A percentile compares a stretch with the other conserved stretches of the same genome.
Evolutionary conservation across 2,329 filamentous ascomycete species (phyloP).

Genomic region (Xylaria polymorpha): DNA sequence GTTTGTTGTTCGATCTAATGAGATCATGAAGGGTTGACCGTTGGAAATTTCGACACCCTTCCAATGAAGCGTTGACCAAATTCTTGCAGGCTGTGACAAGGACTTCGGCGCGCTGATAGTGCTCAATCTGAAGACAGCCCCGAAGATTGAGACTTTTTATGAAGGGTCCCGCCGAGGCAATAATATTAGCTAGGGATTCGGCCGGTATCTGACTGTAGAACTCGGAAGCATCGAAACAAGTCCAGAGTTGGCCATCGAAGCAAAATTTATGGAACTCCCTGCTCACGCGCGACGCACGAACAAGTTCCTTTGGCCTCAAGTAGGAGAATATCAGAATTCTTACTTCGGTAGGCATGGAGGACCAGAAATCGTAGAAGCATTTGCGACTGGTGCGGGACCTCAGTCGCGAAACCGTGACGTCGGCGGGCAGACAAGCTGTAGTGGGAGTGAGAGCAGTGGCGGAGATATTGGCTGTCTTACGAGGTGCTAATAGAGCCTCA

Average conservation of each 20-base stretch:
- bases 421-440: conserved; percentile 72
- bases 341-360: conserved; percentile 82
- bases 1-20: conserved; percentile 75
- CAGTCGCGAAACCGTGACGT: conserved; percentile 62
- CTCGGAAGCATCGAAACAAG: conserved; percentile 81
- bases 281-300: conserved; percentile 80
- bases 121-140: conserved; percentile 88
- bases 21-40: conserved; percentile 82
- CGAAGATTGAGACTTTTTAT: conserved; percentile 89
- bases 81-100: conserved; percentile 89
- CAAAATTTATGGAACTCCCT: conserved; percentile 84
- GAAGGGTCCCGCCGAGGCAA: conserved; percentile 87
- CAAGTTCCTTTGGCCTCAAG: conserved; percentile 81
- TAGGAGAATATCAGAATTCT: conserved; percentile 81
- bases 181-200: conserved; percentile 84
- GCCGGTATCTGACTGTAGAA: conserved; percentile 91
- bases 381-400: conserved; percentile 48
- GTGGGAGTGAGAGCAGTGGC: conserved; percentile 54
- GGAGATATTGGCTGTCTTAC: conserved; percentile 65
- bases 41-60: conserved; percentile 88
- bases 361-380: conserved; percentile 76
- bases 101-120: conserved; percentile 80
- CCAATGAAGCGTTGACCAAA: conserved; percentile 85
- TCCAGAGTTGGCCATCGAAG: conserved; percentile 96
- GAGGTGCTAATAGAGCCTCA: conserved; percentile 64